phyloP scores from a whole-genome alignment of 768 basidiomycete species.

The Boletus rufocinnamomeus region DNA sequence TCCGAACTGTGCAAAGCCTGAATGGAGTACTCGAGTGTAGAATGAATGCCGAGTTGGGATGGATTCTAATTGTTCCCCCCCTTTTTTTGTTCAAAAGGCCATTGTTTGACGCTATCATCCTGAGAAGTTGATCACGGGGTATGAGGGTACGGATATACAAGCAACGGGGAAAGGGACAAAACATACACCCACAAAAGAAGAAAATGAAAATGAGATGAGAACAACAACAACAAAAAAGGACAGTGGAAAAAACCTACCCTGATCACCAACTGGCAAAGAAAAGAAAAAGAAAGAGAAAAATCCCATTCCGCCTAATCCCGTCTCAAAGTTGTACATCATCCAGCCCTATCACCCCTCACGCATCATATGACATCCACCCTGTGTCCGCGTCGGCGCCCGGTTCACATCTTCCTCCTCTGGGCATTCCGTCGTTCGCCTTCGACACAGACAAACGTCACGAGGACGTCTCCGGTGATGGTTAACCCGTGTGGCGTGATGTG shows the following conservation, averaged over 20 bases:
- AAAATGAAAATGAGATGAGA: background rate
- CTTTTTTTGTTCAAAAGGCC: background rate
- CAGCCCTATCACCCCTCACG: background rate
- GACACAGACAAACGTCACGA: constrained; percentile 35
- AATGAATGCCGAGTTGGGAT: too few relatives aligned
- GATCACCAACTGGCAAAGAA: background rate
- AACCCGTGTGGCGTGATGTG: constrained; percentile 37
- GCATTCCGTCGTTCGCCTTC: constrained; percentile 36
- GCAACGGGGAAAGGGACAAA: background rate
- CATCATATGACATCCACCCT: background rate
- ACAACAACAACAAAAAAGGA: background rate
- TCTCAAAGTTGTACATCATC: background rate
- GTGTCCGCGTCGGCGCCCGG: background rate
- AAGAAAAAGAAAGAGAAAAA: too few relatives aligned
- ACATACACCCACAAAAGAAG: background rate
- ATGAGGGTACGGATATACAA: background rate
- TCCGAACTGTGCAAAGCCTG: background rate
- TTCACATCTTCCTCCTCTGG: constrained; percentile 21
- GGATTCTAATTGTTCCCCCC: too few relatives aligned
- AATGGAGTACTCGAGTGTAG: too few relatives aligned
- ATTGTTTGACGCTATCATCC: background rate
- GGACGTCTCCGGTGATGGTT: constrained; percentile 36
- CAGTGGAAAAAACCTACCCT: background rate
- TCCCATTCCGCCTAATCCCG: background rate
- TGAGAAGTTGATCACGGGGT: background rate